A percentile compares a stretch with the other conserved stretches of the same genome.
Evolutionary conservation across 495 filamentous ascomycete species (phyloP).

Genomic region (Trypethelium eluteriae): DNA sequence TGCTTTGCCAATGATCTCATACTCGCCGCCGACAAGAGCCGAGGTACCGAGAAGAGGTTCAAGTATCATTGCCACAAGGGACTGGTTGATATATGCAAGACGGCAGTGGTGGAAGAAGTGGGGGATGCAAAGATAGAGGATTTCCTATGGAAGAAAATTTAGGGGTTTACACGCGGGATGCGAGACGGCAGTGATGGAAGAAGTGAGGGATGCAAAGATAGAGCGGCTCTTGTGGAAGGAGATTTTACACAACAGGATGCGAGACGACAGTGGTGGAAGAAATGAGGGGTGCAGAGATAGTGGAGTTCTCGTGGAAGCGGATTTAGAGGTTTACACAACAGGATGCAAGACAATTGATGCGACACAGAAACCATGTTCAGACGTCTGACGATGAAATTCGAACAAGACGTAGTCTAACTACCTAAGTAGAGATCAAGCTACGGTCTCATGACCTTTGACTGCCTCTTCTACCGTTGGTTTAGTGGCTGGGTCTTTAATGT

Average conservation of each 20-base stretch:
- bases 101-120: slow-evolving; percentile 17
- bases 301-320: too few relatives aligned
- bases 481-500: not conserved
- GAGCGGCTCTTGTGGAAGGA: too few relatives aligned
- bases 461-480: not conserved
- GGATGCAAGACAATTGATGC: too few relatives aligned
- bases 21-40: slow-evolving; percentile 21
- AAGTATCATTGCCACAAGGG: slow-evolving; percentile 16
- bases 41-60: slow-evolving; percentile 11
- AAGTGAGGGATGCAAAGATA: not conserved
- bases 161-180: not conserved
- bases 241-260: too few relatives aligned
- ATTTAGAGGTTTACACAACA: too few relatives aligned
- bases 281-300: too few relatives aligned
- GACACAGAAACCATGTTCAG: too few relatives aligned
- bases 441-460: not conserved
- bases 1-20: slow-evolving; percentile 24
- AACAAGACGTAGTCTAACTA: too few relatives aligned
- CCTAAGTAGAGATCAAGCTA: not conserved
- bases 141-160: slow-evolving; percentile 23
- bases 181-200: not conserved
- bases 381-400: too few relatives aligned
- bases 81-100: slow-evolving; percentile 20
- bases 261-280: too few relatives aligned
- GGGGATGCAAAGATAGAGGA: slow-evolving; percentile 17